Evolutionary conservation across 2,329 filamentous ascomycete species (phyloP), one percentile per base, ranked within the genome.

Genomic region (Sclerotinia minor): DNA sequence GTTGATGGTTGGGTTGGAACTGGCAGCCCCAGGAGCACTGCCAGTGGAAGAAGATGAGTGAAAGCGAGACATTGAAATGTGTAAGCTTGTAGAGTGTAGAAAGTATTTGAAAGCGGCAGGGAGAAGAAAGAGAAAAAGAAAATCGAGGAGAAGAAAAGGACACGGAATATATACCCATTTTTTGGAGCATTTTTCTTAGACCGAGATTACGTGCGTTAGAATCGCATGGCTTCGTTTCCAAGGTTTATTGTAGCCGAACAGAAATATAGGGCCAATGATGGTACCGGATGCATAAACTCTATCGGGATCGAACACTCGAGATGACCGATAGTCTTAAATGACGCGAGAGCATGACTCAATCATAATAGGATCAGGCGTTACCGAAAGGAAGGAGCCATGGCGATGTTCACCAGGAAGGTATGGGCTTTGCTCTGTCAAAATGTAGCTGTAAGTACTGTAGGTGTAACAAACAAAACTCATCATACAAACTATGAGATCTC

Each of bases 1-100:
- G 45, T 50, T 50, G 53, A 35, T 38, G 15, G 59, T 61, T 50
- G 45, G 38, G 29, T 61, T 61, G 29, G 29, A 50, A 49, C 59
- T 50, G 29, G 45, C 45, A 61, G 59, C 45, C 21, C 59, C 59
- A 61, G 59, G 59, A 29, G 29, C 59, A 50, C 59, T 61, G 45
- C 45, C 29, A 38, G 44, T 61, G n/a, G 44, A 61, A 50, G 59
- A 61, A 61, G 59, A 61, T 38, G 59, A 50, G 29, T 49, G 59
- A 19, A 61, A 61, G 45, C 59, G 59, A 50, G 59, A 61, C 59
- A 61, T 61, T 61, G 29, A 61, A 61, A 38, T 50, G 45, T 26
- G 59, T 19, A 17, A 61, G 29, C n/a, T 50, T 50, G 45, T 50
- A 61, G 59, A 26, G 24, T n/a, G 41, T 13, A 45, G 57, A 15